Base-by-base conservation (phyloP, 2,329 filamentous ascomycete species). In the Epichloe gansuensis region DNA sequence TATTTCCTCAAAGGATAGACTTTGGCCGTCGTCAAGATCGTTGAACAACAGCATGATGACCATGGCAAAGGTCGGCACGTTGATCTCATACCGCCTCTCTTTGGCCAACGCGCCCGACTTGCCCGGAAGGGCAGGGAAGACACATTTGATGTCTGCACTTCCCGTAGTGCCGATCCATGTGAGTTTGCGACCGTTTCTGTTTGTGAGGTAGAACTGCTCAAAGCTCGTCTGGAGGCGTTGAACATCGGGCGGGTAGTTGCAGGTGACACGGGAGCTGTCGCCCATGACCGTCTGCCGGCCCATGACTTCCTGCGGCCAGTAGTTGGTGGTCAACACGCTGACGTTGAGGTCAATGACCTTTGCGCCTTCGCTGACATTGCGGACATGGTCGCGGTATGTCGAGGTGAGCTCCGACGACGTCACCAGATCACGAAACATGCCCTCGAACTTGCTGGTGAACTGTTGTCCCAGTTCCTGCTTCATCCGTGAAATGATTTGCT, bases 381-480 rank as follows among this genome's bases (percentile, higher is more conserved):
- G 68, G 46, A 81, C 81, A 57, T 91, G 81, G 15, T 79, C 77
- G 58, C 84, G 85, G 71, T 94, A 97, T 52, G 79, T 82, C 12
- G 81, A 71, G 0, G 87, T 89, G 28, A 96, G 77, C 58, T 95
- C 91, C 52, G 85, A 82, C 0, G 91, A 96, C 12, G 91, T 82
- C 15, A 85, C 82, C 80, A 97, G 91, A 63, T 98, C 93, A 69
- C 90, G 91, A 74, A 98, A 96, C 90, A 98, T 97, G 58, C 90
- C 87, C 65, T 98, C 93, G 45, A 98, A 81, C 65, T 94, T 95
- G 62, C 82, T 75, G 0, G 93, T 97, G 66, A 97, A 97, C 59
- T 90, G 85, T 66, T 94, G 95, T 41, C 93, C 93, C 50, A 97
- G 82, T 66, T 96, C 91, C 63, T 93, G 82, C 76, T 96, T 97